Evolutionary conservation across 2,329 filamentous ascomycete genomes (phyloP), one percentile per base, ranked within the genome.

Genomic region (Ceratocystis diversiconidia): DNA sequence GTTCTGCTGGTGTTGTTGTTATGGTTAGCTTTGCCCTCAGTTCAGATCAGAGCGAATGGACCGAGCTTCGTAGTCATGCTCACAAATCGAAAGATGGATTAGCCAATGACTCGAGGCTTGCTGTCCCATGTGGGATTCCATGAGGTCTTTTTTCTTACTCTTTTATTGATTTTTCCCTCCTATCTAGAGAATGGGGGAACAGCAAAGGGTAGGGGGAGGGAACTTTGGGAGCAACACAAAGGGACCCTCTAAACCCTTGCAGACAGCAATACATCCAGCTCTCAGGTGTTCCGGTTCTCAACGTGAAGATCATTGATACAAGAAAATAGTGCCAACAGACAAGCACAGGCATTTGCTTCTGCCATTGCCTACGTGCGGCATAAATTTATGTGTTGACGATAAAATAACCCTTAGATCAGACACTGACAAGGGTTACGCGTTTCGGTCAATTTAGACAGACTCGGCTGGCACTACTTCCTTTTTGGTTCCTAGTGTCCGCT

Each of bases 11-110:
- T 3, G 46, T 0, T 19, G 19, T 17, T 19, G 46, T 22, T 48
- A 22, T 22, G 17, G 57, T 32, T 44, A 8, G 25, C 52, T 46
- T 15, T n/a, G n/a, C 30, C 28, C 36, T 32, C 36, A 43, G 61
- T 28, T 57, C 41, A 32, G 25, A 46, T 41, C 59, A 28, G 64
- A 22, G 19, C 32, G 25, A 50, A 28, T 48, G 57, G 64, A 62
- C 55, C 60, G 61, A 46, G 44, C 48, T 50, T 46, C 44, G 46
- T 48, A 15, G 10, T 30, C 30, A 66, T 32, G 46, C n/a, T 43
- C 30, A 61, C 59, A 25, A 43, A 61, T 8, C 41, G 41, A 65
- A 65, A 65, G 30, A 28, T 36, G 57, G 10, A 17, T 43, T 62
- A 41, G 61, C 61, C 43, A 62, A 62, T 50, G 61, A 43, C 15